Base-by-base conservation (phyloP, 768 basidiomycete genomes). In the Daedaleopsis sinensis region DNA sequence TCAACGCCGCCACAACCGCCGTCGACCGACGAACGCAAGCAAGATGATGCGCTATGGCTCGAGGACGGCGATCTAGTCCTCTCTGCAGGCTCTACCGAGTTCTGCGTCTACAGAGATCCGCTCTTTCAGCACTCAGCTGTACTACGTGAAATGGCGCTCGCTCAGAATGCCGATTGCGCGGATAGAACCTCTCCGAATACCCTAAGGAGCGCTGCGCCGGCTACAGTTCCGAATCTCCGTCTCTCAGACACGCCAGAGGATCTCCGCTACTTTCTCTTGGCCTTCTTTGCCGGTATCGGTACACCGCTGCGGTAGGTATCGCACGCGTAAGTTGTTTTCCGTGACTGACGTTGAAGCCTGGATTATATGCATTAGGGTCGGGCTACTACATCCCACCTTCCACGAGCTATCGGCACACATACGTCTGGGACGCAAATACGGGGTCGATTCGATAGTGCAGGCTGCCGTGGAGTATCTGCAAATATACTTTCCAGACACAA, bases 41-140 rank as follows among this genome's bases (percentile, higher is more conserved):
- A 19, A 6, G 62, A 64, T 24, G 62, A 56, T 3, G 65, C 72
- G 8, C 50, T 74, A 24, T 75, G 72, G 72, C 67, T 71, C 24
- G 61, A 66, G 13, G 74, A 75, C 53, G 68, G 74, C 15, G 68
- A 63, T 16, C 58, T 75, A 24, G 65, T 70, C 18, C 52, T 75
- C 18, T 56, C 66, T 27, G 71, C 72, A 13, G 67, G 67, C 18
- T 38, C 63, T 35, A 66, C 57, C 7, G 61, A 63, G 47, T 73
- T 66, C 56, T 60, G 63, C 15, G 70, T 73, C 13, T 69, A 63
- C 52, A 57, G 62, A 24, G 67, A 56, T n/a, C 52, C 71, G 7
- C 53, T 73, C 27, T 27, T 67, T 9, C 39, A 55, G n/a, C 62
- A 62, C 11, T 71, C 71, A 4, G 54, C 70, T 0, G 65, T 73